phyloP scores from a whole-genome alignment of 176 grass and related monocot genomes.

The Aegilops umbellulata region DNA sequence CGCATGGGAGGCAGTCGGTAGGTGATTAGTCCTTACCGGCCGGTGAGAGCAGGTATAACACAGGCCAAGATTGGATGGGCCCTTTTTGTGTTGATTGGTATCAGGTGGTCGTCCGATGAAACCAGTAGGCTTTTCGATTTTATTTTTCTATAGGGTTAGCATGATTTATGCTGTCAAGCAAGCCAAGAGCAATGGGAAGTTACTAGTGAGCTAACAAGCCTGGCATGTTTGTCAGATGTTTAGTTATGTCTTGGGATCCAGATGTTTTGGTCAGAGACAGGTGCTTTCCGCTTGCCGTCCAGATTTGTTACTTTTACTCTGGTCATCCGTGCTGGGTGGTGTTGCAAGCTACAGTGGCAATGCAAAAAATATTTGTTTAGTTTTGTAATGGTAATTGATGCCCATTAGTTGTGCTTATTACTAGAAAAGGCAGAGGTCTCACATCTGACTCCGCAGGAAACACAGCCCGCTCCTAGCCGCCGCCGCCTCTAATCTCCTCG shows the following conservation, averaged over 20 bases:
- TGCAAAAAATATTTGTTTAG: slow-evolving; percentile 21
- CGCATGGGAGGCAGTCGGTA: neutral
- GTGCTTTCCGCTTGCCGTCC: slow-evolving; percentile 31
- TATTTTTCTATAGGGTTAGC: no score
- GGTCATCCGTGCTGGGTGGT: neutral
- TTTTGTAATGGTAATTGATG: neutral
- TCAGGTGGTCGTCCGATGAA: neutral
- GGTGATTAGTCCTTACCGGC: neutral
- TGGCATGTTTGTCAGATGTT: no score
- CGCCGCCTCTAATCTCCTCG: no score
- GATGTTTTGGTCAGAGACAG: slow-evolving; percentile 37
- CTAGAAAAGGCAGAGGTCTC: no score
- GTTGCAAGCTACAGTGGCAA: neutral
- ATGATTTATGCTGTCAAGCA: slow-evolving; percentile 2
- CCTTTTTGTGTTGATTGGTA: slow-evolving; percentile 19
- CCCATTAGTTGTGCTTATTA: no score
- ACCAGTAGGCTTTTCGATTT: neutral
- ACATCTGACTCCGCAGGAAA: no score
- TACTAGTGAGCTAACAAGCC: neutral
- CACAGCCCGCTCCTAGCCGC: no score
- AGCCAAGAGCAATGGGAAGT: neutral
- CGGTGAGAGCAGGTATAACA: neutral
- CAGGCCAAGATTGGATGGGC: neutral
- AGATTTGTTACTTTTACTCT: slow-evolving; percentile 25
- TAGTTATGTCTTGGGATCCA: neutral